Conservation (phyloP, 1,284 basidiomycete species). For the Dichomitus squalens region DNA sequence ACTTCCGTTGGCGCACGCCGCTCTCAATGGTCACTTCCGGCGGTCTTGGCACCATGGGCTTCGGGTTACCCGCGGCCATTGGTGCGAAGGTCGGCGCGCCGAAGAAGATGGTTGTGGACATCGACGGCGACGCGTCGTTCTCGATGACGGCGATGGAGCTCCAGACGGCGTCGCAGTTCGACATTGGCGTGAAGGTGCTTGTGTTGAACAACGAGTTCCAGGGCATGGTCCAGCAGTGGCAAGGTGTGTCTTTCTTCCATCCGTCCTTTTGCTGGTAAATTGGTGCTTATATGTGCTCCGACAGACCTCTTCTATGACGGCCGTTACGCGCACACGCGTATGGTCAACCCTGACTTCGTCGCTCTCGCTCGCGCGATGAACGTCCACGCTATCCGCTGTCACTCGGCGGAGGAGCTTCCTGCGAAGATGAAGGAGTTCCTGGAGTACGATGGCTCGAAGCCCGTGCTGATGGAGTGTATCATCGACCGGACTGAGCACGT, state of each 20-base stretch:
- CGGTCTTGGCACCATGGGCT: constrained; percentile 98
- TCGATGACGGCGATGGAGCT: constrained; percentile 99
- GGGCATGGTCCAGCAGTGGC: constrained; percentile 99
- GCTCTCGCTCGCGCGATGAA: constrained; percentile 89
- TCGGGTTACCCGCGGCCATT: constrained; percentile 91
- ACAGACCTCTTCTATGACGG: constrained; percentile 93
- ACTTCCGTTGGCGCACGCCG: constrained; percentile 90
- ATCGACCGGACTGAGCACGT: constrained; percentile 92
- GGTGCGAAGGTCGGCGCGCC: constrained; percentile 97
- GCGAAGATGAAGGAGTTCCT: constrained; percentile 98
- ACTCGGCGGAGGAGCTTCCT: constrained; percentile 75
- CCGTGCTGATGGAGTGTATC: constrained; percentile 89
- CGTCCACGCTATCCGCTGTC: constrained; percentile 86
- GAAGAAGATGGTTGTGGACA: constrained; percentile 91
- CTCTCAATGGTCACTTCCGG: constrained; percentile 95
- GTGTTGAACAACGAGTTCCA: constrained; percentile 95
- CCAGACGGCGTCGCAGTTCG: constrained; percentile 87
- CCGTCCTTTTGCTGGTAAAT: no score
- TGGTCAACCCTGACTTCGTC: constrained; percentile 95
- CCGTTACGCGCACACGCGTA: constrained; percentile 92
- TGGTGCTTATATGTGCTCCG: background rate
- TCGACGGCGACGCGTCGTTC: constrained; percentile 97
- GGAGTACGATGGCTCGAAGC: constrained; percentile 87
- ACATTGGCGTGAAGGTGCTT: constrained; percentile 93
- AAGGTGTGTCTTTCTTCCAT: constrained; percentile 54